Conservation (phyloP, 257 asterid species). For the Solanum paucissectum region DNA sequence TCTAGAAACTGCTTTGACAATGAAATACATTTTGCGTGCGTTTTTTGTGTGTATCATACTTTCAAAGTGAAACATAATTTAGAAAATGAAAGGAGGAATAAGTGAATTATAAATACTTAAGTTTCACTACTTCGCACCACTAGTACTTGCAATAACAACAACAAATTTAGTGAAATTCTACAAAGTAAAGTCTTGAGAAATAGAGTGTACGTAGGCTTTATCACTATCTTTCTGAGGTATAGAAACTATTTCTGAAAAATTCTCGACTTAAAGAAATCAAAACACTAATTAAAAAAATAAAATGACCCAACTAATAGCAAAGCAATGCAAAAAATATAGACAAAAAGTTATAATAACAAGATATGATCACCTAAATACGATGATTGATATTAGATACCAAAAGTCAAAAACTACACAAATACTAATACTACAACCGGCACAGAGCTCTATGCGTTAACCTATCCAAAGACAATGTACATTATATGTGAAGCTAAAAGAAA, state of each 20-base stretch:
- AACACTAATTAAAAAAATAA: not conserved
- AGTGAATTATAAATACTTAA: not conserved
- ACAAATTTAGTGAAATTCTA: not conserved
- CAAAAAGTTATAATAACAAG: not conserved
- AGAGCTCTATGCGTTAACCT: not conserved
- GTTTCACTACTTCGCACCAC: not conserved
- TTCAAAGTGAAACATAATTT: not conserved
- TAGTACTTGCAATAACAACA: not conserved
- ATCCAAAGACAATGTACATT: not conserved
- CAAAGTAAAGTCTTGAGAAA: not conserved
- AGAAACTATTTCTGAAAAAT: not conserved
- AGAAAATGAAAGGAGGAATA: not conserved
- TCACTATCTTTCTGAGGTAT: accelerated
- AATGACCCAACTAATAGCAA: not conserved
- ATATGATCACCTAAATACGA: not conserved
- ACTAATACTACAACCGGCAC: not conserved
- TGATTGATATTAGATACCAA: not conserved
- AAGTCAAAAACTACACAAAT: not conserved
- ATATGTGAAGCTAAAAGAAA: not conserved
- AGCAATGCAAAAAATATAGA: not conserved
- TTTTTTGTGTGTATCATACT: not conserved
- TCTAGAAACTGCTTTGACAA: conserved; percentile 15
- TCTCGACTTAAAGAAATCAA: not conserved
- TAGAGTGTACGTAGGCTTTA: not conserved
- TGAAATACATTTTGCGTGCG: not conserved